Evolutionary conservation across 352 stramenopile genomes (phyloP).

Genomic region (Globisporangium abappressorium): DNA sequence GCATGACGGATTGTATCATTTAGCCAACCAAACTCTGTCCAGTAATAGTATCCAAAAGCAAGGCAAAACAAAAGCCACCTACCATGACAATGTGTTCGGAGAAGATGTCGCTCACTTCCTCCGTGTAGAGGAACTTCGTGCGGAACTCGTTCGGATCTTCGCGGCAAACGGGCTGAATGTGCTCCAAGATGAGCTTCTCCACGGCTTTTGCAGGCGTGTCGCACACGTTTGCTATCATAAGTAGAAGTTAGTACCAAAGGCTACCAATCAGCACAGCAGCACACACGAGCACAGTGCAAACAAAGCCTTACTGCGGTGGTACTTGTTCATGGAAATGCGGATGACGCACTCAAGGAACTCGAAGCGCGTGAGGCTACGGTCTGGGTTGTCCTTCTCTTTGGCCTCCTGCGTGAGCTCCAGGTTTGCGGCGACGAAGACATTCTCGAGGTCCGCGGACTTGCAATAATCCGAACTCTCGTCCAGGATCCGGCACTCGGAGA

Average conservation of each 20-base stretch:
- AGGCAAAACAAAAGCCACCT: slow-evolving; percentile 8
- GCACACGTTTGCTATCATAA: slow-evolving; percentile 46
- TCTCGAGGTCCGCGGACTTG: slow-evolving; percentile 63
- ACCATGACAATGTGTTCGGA: slow-evolving; percentile 72
- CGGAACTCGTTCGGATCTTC: slow-evolving; percentile 77
- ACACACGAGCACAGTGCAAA: background rate
- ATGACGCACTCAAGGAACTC: slow-evolving; percentile 77
- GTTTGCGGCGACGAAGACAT: slow-evolving; percentile 80
- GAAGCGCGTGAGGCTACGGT: slow-evolving; percentile 72
- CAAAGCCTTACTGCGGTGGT: slow-evolving; percentile 41
- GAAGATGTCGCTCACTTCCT: slow-evolving; percentile 73
- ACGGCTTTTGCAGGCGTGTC: slow-evolving; percentile 67
- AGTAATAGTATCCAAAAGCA: background rate
- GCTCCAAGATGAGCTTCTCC: slow-evolving; percentile 62
- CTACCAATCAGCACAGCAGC: background rate
- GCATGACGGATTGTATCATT: background rate
- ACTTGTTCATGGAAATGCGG: slow-evolving; percentile 82
- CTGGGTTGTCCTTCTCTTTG: slow-evolving; percentile 79
- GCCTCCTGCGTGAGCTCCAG: slow-evolving; percentile 74
- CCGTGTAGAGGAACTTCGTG: slow-evolving; percentile 65
- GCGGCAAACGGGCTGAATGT: slow-evolving; percentile 40
- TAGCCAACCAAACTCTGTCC: background rate
- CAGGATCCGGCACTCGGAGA: slow-evolving; percentile 56
- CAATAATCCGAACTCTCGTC: slow-evolving; percentile 72
- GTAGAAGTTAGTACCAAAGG: slow-evolving; percentile 12